Conservation (phyloP, 495 filamentous ascomycete genomes). For the Poronia punctata region DNA sequence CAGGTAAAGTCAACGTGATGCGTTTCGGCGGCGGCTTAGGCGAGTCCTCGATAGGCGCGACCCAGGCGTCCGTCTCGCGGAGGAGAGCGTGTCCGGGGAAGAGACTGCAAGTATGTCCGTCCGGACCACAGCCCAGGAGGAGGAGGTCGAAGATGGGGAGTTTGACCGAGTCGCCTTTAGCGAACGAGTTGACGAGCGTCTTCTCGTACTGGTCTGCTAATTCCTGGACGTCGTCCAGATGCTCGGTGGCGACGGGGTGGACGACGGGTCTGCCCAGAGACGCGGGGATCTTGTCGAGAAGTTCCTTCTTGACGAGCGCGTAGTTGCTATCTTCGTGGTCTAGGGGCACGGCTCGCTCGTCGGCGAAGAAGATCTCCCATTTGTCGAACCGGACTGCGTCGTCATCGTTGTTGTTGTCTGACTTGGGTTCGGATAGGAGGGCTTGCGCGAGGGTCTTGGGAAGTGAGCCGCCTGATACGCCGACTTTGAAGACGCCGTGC, state of each 20-base stretch:
- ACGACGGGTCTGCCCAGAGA: constrained; percentile 59
- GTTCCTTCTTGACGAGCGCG: constrained; percentile 72
- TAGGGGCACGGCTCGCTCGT: constrained; percentile 90
- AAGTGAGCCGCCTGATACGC: constrained; percentile 89
- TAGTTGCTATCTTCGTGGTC: constrained; percentile 94
- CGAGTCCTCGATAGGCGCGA: constrained; percentile 80
- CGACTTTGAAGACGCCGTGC: constrained; percentile 81
- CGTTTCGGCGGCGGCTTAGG: constrained; percentile 89
- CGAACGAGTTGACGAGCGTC: constrained; percentile 72
- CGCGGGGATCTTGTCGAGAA: constrained; percentile 77
- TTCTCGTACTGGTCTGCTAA: constrained; percentile 92
- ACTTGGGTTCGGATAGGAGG: constrained; percentile 57
- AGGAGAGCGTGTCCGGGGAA: constrained; percentile 87
- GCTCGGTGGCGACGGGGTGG: constrained; percentile 64
- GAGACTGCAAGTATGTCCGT: constrained; percentile 94
- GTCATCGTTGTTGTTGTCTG: constrained; percentile 41
- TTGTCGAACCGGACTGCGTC: constrained; percentile 68
- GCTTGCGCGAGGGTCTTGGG: constrained; percentile 76
- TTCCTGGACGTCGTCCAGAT: constrained; percentile 79
- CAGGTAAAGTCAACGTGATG: constrained; percentile 86
- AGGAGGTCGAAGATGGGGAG: constrained; percentile 91
- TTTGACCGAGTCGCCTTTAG: constrained; percentile 78
- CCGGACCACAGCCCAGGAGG: constrained; percentile 86
- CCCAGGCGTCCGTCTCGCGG: constrained; percentile 86
- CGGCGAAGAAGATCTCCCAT: constrained; percentile 98